Evolutionary conservation across 2,329 filamentous ascomycete species (phyloP), one percentile per base, ranked within the genome.

Genomic region (Teratosphaeriaceae sp.): DNA sequence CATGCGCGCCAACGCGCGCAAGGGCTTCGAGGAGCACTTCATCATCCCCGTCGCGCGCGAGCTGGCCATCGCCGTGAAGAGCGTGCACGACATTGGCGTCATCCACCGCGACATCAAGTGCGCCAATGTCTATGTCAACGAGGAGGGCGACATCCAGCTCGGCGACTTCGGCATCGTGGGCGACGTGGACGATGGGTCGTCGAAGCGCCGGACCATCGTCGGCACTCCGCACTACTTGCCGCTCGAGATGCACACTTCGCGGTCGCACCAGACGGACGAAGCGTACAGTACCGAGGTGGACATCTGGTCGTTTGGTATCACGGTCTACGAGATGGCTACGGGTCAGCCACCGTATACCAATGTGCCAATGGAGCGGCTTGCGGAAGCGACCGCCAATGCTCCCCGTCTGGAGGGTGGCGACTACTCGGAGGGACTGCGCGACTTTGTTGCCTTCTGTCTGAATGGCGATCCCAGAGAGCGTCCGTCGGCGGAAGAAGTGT

Each of bases 171-270:
- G 87, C 50, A 85, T 92, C 37, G 84, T 86, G 22, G 85, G 84
- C 34, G 78, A 87, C 36, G 77, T 89, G 44, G 84, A 89, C 31
- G 82, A 85, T 52, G 75, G 81, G 42, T 81, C 85, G 55, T 50
- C 55, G 18, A 92, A 92, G 65, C 73, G 85, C 41, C 82, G 82
- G 3, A 90, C 86, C 1, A 82, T 90, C 38, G 84, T 90, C 43
- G 86, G 86, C 18, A 92, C 87, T 0, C 82, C 83, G 2, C 81
- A 89, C 63, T 92, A 85, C 84, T 89, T 92, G 85, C 84, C 87
- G 0, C 85, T 84, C 0, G 87, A 92, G 56, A 72, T 90, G 11
- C 45, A 43, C 11, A 31, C 26, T 13, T 24, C 43, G n/a, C 34
- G 21, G 5, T 23, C 27, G 7, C 24, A 36, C 11, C 19, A 27